These are phyloP conservation scores for Veloboletus limbatus DNA, from an alignment of 1,284 basidiomycete species.

Conservation along the genomic window DNA sequence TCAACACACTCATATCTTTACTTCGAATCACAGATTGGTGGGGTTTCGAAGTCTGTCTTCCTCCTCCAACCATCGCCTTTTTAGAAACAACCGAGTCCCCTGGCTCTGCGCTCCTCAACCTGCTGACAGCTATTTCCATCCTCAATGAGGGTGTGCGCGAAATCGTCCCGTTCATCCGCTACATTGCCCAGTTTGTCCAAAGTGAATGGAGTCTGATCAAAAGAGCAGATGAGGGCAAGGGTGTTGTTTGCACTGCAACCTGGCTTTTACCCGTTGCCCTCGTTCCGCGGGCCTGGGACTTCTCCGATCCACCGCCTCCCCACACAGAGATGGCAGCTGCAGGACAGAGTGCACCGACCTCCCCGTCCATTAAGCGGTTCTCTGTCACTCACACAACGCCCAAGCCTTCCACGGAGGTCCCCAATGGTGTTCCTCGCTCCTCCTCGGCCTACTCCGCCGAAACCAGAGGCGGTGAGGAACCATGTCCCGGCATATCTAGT, in stretches of 20 bases:
- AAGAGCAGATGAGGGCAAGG: slow-evolving; percentile 61
- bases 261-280: slow-evolving; percentile 80
- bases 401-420: slow-evolving; percentile 32
- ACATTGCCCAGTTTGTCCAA: slow-evolving; percentile 72
- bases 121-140: slow-evolving; percentile 66
- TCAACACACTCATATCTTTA: slow-evolving; percentile 10
- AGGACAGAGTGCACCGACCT: slow-evolving; percentile 23
- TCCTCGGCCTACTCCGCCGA: slow-evolving; percentile 32
- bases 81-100: slow-evolving; percentile 63
- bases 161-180: slow-evolving; percentile 75
- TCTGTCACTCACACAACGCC: slow-evolving; percentile 29
- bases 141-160: slow-evolving; percentile 71
- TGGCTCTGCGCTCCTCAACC: slow-evolving; percentile 60
- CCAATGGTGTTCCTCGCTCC: slow-evolving; percentile 18
- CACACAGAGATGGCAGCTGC: slow-evolving; percentile 13
- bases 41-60: slow-evolving; percentile 73
- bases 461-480: slow-evolving; percentile 25
- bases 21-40: slow-evolving; percentile 63
- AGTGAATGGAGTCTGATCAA: slow-evolving; percentile 67
- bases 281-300: slow-evolving; percentile 76
- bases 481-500: slow-evolving; percentile 27
- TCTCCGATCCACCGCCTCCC: slow-evolving; percentile 43
- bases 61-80: slow-evolving; percentile 60
- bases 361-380: slow-evolving; percentile 26
- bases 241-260: slow-evolving; percentile 80